Evolutionary conservation across 2,329 filamentous ascomycete genomes (phyloP).

Genomic region (Fusarium sp.): DNA sequence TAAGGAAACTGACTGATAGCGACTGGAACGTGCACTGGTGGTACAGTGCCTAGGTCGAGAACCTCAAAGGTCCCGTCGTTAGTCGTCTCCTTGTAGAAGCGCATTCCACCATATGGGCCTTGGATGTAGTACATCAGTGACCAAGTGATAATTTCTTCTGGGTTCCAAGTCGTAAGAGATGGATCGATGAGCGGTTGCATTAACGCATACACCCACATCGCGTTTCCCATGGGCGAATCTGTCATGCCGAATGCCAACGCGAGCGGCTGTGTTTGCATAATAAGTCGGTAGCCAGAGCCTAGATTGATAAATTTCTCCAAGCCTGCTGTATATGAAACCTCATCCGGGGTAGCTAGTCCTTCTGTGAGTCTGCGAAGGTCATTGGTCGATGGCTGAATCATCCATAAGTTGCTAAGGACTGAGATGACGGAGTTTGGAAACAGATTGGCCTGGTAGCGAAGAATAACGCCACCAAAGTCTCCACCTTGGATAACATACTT

Average conservation of each 20-base stretch:
- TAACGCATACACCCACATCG: background rate
- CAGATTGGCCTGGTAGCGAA: background rate
- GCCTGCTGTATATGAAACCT: background rate
- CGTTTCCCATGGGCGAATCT: background rate
- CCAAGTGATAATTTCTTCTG: conserved; percentile 2
- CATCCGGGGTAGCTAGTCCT: background rate
- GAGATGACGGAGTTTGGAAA: background rate
- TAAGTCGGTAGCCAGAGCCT: conserved; percentile 1
- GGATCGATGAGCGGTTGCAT: background rate
- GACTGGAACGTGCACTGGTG: background rate
- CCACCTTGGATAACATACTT: conserved; percentile 2
- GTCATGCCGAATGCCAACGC: background rate
- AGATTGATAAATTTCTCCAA: background rate
- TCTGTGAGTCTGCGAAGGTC: background rate
- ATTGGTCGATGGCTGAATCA: background rate
- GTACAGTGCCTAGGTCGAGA: background rate
- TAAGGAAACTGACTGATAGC: conserved; percentile 4
- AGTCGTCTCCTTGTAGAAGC: background rate
- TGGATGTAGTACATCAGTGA: conserved; percentile 8
- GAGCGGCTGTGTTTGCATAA: background rate
- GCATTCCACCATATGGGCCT: background rate
- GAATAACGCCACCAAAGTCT: background rate
- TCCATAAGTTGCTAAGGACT: background rate
- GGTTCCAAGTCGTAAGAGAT: background rate
- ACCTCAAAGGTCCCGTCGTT: background rate